phyloP scores from a whole-genome alignment of 495 filamentous ascomycete species.

The Aspergillus kassunensis region DNA sequence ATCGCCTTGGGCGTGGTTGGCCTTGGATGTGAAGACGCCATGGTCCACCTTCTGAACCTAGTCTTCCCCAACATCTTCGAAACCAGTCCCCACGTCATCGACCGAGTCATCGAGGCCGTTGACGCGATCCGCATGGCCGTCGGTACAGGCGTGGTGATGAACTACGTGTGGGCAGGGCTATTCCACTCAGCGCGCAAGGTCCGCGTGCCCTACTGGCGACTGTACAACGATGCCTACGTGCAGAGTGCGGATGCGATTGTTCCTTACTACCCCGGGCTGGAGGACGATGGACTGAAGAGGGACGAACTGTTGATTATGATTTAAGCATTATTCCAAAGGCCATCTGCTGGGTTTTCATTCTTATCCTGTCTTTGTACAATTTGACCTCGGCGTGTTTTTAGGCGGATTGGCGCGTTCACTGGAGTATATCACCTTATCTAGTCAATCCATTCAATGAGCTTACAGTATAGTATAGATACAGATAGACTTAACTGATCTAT shows the following conservation, averaged over 20 bases:
- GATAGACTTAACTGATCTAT: no score
- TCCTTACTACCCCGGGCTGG: conserved; percentile 85
- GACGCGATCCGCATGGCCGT: conserved; percentile 94
- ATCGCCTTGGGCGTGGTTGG: conserved; percentile 94
- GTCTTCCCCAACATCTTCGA: conserved; percentile 98
- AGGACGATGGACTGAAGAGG: conserved; percentile 69
- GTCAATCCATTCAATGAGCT: no score
- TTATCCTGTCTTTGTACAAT: conserved; percentile 2
- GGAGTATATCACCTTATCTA: no score
- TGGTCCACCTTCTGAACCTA: conserved; percentile 95
- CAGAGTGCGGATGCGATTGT: conserved; percentile 91
- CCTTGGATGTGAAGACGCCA: conserved; percentile 96
- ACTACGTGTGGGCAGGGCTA: conserved; percentile 95
- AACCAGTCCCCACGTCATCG: conserved; percentile 97
- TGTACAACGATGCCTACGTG: conserved; percentile 98
- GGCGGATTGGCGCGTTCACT: conserved; percentile 18
- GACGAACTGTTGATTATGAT: conserved; percentile 81
- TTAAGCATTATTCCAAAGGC: conserved; percentile 34
- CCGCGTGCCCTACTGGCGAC: conserved; percentile 83
- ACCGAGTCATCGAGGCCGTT: conserved; percentile 93
- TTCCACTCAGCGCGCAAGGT: conserved; percentile 98
- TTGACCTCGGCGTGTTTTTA: conserved; percentile 17
- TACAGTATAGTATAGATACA: no score
- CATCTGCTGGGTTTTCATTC: conserved; percentile 13
- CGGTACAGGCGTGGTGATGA: conserved; percentile 85